These are phyloP conservation scores for Yamadazyma tumulicola DNA, from an alignment of 805 yeast species.

Conservation along the genomic window DNA sequence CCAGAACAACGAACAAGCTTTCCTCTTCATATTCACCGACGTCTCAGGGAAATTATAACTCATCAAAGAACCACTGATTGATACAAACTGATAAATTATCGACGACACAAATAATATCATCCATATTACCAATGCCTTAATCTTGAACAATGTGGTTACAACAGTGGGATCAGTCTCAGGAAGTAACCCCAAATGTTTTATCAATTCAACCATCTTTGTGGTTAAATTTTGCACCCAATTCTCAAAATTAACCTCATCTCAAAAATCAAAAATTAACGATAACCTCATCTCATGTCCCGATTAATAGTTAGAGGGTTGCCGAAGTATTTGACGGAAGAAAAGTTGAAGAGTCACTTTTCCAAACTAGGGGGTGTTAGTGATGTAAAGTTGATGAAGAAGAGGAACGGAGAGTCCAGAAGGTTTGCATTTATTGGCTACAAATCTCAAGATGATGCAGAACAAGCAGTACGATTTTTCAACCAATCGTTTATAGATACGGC, in stretches of 20 bases:
- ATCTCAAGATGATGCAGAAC: slow-evolving; percentile 67
- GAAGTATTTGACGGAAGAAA: slow-evolving; percentile 67
- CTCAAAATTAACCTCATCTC: slow-evolving; percentile 6
- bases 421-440: slow-evolving; percentile 92
- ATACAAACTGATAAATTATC: slow-evolving; percentile 19
- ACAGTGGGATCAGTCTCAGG: slow-evolving; percentile 14
- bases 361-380: slow-evolving; percentile 73
- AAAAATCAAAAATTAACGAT: slow-evolving; percentile 4
- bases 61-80: slow-evolving; percentile 13
- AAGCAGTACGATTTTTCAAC: slow-evolving; percentile 74
- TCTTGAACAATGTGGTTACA: slow-evolving; percentile 5
- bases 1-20: slow-evolving; percentile 24
- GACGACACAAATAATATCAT: slow-evolving; percentile 14
- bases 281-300: slow-evolving; percentile 58
- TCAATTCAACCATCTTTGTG: slow-evolving; percentile 23
- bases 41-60: slow-evolving; percentile 18
- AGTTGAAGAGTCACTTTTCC: slow-evolving; percentile 62
- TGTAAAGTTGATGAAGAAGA: slow-evolving; percentile 76
- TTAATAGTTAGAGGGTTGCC: slow-evolving; percentile 91
- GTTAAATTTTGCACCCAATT: slow-evolving; percentile 1
- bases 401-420: slow-evolving; percentile 83
- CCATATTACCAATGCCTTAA: slow-evolving; percentile 18
- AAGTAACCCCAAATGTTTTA: slow-evolving; percentile 28
- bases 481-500: slow-evolving; percentile 81
- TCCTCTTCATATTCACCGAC: slow-evolving; percentile 15